Evolutionary conservation across 345 rosid species (phyloP).

Genomic region (Eucalyptus pauciflora): DNA sequence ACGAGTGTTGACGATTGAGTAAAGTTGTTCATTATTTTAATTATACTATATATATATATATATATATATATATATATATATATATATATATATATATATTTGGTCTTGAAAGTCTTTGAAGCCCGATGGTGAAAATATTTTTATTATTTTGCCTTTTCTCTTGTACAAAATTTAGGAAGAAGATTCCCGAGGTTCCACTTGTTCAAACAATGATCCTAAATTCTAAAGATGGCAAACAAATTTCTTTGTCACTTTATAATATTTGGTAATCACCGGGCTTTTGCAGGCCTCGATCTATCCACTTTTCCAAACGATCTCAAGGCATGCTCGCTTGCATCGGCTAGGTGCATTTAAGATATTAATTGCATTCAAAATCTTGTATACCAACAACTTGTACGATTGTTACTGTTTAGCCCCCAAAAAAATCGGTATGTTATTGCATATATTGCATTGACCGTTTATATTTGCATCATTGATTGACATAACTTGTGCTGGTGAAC

Average conservation of each 20-base stretch:
- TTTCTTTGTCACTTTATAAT: not conserved
- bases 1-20: not conserved
- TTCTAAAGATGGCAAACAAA: not conserved
- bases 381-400: not conserved
- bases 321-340: not conserved
- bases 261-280: not conserved
- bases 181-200: rapidly evolving
- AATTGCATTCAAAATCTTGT: not conserved
- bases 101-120: not conserved
- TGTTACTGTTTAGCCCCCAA: not conserved
- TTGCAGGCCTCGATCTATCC: not conserved
- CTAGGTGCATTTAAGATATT: not conserved
- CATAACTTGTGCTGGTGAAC: not conserved
- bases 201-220: not conserved
- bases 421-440: not conserved
- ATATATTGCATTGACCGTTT: not conserved
- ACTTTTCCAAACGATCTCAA: not conserved
- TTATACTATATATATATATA: not conserved
- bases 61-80: not conserved
- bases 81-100: not conserved
- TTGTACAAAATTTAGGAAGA: not conserved
- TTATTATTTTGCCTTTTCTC: not conserved
- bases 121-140: rapidly evolving
- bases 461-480: not conserved
- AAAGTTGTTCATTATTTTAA: not conserved